Conservation (phyloP, 2,329 filamentous ascomycete genomes). For the Blastomyces gilchristii region DNA sequence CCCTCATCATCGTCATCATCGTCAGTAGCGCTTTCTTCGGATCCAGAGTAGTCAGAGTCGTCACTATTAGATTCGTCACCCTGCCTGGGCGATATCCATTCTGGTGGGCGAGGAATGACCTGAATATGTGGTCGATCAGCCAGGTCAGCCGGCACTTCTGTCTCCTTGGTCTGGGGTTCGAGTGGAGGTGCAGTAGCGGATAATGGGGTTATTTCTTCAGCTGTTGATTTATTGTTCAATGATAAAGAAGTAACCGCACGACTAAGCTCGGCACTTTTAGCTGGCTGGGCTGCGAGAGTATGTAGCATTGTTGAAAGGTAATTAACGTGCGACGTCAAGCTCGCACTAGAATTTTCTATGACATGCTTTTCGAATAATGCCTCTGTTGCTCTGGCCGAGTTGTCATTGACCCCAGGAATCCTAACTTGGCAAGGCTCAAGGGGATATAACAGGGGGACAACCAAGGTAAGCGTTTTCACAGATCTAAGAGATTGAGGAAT, state of each 20-base stretch:
- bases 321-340: conserved; percentile 64
- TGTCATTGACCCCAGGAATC: conserved; percentile 52
- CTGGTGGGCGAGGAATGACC: conserved; percentile 63
- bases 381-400: conserved; percentile 54
- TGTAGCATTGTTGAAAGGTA: conserved; percentile 63
- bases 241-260: conserved; percentile 4
- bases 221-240: not conserved
- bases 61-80: conserved; percentile 29
- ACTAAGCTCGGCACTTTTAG: conserved; percentile 20
- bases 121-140: conserved; percentile 56
- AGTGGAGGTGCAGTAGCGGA: conserved; percentile 8
- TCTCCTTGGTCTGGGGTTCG: conserved; percentile 9
- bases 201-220: not conserved
- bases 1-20: conserved; percentile 39
- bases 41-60: conserved; percentile 36
- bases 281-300: conserved; percentile 49
- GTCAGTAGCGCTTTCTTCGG: conserved; percentile 31
- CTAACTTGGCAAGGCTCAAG: conserved; percentile 57
- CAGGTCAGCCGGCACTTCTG: conserved; percentile 11
- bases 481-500: conserved; percentile 52
- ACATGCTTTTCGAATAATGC: conserved; percentile 53
- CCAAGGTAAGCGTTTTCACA: conserved; percentile 55
- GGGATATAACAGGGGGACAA: conserved; percentile 62
- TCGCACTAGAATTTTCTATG: conserved; percentile 48
- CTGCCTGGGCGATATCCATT: conserved; percentile 49